A percentile compares a stretch with the other conserved stretches of the same genome.
Conservation (phyloP, 192 early-diverging fungal genomes). For the Podila clonocystis region DNA sequence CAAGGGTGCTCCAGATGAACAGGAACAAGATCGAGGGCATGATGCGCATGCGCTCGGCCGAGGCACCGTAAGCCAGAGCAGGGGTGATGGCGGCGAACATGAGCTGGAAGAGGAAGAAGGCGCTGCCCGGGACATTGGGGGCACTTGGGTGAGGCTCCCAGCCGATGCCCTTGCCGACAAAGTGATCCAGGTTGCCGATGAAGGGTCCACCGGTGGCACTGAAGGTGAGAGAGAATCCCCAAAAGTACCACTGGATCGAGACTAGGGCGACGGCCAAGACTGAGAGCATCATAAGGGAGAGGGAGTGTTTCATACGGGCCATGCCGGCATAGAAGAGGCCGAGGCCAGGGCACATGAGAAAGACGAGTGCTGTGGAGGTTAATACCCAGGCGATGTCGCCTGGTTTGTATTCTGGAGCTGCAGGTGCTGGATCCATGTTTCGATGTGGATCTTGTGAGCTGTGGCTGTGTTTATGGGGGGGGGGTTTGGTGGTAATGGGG, state of each 20-base stretch:
- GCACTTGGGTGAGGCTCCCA: conserved; percentile 63
- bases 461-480: not conserved
- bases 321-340: conserved; percentile 85
- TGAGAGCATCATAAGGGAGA: conserved; percentile 80
- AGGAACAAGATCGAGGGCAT: conserved; percentile 71
- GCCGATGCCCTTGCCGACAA: conserved; percentile 68
- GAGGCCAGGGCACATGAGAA: conserved; percentile 79
- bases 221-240: conserved; percentile 77
- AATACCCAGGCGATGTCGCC: conserved; percentile 83
- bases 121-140: conserved; percentile 68
- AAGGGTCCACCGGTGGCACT: conserved; percentile 73
- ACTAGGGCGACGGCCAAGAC: conserved; percentile 78
- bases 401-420: conserved; percentile 59
- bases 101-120: conserved; percentile 79
- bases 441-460: not conserved
- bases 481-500: no score
- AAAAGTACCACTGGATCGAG: conserved; percentile 79
- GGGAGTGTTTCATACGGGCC: conserved; percentile 79
- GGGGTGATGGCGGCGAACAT: conserved; percentile 85
- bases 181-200: conserved; percentile 74
- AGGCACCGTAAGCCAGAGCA: conserved; percentile 73
- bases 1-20: conserved; percentile 75
- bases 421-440: conserved; percentile 23
- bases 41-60: conserved; percentile 79
- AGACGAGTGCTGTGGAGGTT: conserved; percentile 72